Evolutionary conservation across 225 moss, liverwort and hornwort species (phyloP).

Genomic region (Marchantia paleacea): DNA sequence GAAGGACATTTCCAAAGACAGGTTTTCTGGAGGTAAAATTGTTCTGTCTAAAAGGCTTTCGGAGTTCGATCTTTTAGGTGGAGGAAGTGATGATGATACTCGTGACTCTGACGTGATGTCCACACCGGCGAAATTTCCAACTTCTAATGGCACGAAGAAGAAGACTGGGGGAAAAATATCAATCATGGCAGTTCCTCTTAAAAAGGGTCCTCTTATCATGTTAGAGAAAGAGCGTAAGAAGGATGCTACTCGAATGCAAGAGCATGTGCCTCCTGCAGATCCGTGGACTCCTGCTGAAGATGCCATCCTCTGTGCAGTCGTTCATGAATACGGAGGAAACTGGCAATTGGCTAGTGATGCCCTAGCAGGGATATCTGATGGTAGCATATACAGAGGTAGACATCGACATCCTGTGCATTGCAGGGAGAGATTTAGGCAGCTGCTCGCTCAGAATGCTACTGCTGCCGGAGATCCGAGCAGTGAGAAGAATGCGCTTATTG

Average conservation of each 20-base stretch:
- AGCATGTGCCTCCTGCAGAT: slow-evolving; percentile 61
- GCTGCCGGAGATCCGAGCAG: slow-evolving; percentile 64
- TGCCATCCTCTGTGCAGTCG: slow-evolving; percentile 88
- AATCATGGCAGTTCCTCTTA: slow-evolving; percentile 60
- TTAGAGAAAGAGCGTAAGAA: slow-evolving; percentile 94
- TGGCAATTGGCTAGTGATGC: slow-evolving; percentile 92
- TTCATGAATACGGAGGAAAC: slow-evolving; percentile 98
- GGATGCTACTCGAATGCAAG: slow-evolving; percentile 57
- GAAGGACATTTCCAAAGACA: slow-evolving; percentile 44
- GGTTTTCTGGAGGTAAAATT: slow-evolving; percentile 14
- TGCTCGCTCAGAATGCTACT: slow-evolving; percentile 73
- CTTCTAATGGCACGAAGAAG: slow-evolving; percentile 45
- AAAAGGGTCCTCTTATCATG: slow-evolving; percentile 80
- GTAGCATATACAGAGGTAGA: slow-evolving; percentile 75
- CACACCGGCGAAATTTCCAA: slow-evolving; percentile 33
- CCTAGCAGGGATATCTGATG: slow-evolving; percentile 77
- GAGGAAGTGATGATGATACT: slow-evolving; percentile 51
- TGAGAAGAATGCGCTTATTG: slow-evolving; percentile 57
- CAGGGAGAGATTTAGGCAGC: slow-evolving; percentile 84
- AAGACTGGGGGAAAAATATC: slow-evolving; percentile 53
- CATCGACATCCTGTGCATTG: slow-evolving; percentile 85
- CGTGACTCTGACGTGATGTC: slow-evolving; percentile 40
- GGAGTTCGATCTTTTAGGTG: slow-evolving; percentile 34
- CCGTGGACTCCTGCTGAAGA: slow-evolving; percentile 85
- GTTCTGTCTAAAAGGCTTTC: slow-evolving; percentile 14